phyloP scores from a whole-genome alignment of 2,329 filamentous ascomycete genomes.

The Apiospora saccharicola region DNA sequence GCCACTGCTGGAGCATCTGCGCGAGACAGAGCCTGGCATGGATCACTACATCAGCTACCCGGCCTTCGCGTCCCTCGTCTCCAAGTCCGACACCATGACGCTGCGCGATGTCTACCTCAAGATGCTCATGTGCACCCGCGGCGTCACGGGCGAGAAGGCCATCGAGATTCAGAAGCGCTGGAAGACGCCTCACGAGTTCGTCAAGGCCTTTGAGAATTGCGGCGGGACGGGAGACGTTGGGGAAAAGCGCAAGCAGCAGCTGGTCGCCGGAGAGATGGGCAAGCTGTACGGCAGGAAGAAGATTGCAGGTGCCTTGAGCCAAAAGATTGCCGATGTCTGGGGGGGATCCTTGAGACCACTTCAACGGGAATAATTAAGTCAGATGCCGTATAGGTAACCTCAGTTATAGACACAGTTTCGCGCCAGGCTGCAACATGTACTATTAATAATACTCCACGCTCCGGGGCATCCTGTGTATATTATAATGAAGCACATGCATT shows the following conservation, averaged over 20 bases:
- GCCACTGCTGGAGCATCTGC: constrained; percentile 66
- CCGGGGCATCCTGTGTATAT: not conserved
- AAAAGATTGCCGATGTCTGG: constrained; percentile 78
- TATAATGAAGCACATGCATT: constrained; percentile 5
- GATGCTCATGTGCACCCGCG: constrained; percentile 84
- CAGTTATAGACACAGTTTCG: not conserved
- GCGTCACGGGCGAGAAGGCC: constrained; percentile 79
- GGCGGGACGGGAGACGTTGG: constrained; percentile 53
- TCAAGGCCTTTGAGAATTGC: constrained; percentile 71
- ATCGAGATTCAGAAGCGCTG: constrained; percentile 81
- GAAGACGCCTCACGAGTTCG: constrained; percentile 74
- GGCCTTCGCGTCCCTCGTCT: constrained; percentile 75
- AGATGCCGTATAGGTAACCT: not conserved
- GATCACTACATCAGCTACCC: constrained; percentile 72
- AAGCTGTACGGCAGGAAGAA: constrained; percentile 72
- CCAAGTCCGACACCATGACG: constrained; percentile 78
- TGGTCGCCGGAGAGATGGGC: constrained; percentile 66
- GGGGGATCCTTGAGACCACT: constrained; percentile 55
- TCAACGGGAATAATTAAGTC: not conserved
- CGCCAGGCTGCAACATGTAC: not conserved
- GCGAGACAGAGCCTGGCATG: constrained; percentile 55
- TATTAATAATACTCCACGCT: not conserved
- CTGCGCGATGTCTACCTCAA: constrained; percentile 80
- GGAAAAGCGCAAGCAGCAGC: constrained; percentile 63
- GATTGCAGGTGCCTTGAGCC: constrained; percentile 69